Base-by-base conservation (phyloP, 345 rosid species). In the Gossypium mustelinum region DNA sequence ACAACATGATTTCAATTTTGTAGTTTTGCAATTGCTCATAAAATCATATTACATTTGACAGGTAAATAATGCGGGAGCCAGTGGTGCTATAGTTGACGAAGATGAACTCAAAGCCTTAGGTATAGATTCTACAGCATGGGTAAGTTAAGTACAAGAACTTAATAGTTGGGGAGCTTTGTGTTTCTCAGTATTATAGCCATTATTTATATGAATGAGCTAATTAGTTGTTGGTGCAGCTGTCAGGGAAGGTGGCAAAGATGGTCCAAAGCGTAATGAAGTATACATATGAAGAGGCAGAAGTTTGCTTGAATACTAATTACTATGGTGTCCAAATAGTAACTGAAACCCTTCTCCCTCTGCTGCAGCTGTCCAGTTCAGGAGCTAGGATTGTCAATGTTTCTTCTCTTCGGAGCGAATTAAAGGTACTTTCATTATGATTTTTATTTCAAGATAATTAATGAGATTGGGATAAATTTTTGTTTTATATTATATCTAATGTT, bases 341-440 rank as follows among this genome's bases (percentile, higher is more conserved):
- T 7, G 79, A 85, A 78, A 80, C 85, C 5, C 85, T 86, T 43
- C 84, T 88, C 61, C 84, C 86, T 14, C 83, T 88, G 47, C 81
- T 84, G 11, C 81, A 80, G 80, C 83, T 83, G 34, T 86, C 89
- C 47, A 6, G 72, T 66, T 75, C 81, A 11, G 87, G 89, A 39
- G 89, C 91, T 64, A 75, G 87, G 62, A 77, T 87, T 11, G 89
- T 87, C 43, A 84, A 86, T 60, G 73, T 86, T 57, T 85, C 89
- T 47, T 87, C 91, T 47, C 78, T 84, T 16, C 68, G 85, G 74
- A 78, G 87, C 44, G 89, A 85, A 81, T 78, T 87, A 58, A 70
- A 64, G 75, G 89, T 85, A 68, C 10, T 9, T 48, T 9, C 24
- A 67, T n/a, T 13, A 34, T 63, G 12, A 8, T 39, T 63, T 18